Base-by-base conservation (phyloP, 768 basidiomycete species). In the Serendipita vermifera region DNA sequence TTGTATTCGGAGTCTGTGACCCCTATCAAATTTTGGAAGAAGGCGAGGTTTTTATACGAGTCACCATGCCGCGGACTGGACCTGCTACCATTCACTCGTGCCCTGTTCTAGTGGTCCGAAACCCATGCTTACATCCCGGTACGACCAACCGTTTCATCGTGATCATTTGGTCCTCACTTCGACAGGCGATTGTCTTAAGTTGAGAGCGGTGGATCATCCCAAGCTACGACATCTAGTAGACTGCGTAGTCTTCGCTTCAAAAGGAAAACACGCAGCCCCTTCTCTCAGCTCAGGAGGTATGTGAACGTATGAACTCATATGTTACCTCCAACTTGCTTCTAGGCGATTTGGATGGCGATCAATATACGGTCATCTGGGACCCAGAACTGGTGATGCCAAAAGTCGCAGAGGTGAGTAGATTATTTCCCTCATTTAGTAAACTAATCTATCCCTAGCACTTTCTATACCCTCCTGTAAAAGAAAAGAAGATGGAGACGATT, bases 201-300 rank as follows among this genome's bases (percentile, higher is more conserved):
- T 83, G 0, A 70, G 81, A 7, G 82, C 82, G 0, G 81, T 78
- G 1, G 64, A 77, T 51, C 68, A 77, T 58, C 70, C 73, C 2
- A 63, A 70, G 14, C 65, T 83, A 14, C 62, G 72, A 3, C 81
- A 83, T 62, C 72, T 84, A 0, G 73, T 80, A 0, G 82, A 85
- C 56, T 85, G 82, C 57, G 68, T 85, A 15, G 81, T 85, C 2
- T 85, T 85, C 59, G 77, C 82, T 1, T 74, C 76, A 1, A 76
- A 77, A 5, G 81, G 79, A 3, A 76, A 75, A 33, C 75, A 79
- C 48, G 72, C 82, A 13, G 81, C 82, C 6, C 81, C 82, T 4
- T 76, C 81, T 0, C 83, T 84, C 81, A 81, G 77, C 39, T 82
- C 81, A 46, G 82, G 82, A 6, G 81, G 81, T 15, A 80, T 82